phyloP scores from a whole-genome alignment of 2,329 filamentous ascomycete genomes.

The Beauveria rudraprayagi region DNA sequence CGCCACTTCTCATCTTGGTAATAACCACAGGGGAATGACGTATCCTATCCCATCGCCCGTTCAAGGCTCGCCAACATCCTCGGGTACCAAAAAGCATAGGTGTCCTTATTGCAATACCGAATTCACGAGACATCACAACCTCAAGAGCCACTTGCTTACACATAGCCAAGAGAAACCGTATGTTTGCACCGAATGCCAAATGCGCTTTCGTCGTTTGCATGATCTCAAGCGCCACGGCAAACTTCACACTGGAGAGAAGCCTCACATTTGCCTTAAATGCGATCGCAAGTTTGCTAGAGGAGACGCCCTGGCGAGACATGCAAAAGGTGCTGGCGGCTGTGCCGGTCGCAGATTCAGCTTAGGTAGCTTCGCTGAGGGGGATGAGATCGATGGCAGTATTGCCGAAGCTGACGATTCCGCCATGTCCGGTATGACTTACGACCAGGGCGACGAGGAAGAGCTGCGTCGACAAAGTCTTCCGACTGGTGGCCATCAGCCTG shows the following conservation, averaged over 20 bases:
- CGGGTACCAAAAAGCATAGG: slow-evolving; percentile 75
- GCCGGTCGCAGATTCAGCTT: slow-evolving; percentile 83
- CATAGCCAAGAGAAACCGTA: slow-evolving; percentile 99
- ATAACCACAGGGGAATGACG: slow-evolving; percentile 47
- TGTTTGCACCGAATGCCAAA: slow-evolving; percentile 84
- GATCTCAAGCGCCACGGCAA: slow-evolving; percentile 95
- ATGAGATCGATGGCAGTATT: slow-evolving; percentile 53
- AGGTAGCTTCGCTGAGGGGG: slow-evolving; percentile 72
- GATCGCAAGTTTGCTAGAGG: slow-evolving; percentile 91
- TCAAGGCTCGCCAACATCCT: slow-evolving; percentile 50
- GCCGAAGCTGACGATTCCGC: slow-evolving; percentile 45
- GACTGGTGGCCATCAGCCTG: slow-evolving; percentile 40
- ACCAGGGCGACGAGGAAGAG: slow-evolving; percentile 52
- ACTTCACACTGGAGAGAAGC: slow-evolving; percentile 91
- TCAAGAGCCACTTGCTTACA: slow-evolving; percentile 94
- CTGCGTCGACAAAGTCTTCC: slow-evolving; percentile 63
- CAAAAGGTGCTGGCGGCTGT: slow-evolving; percentile 91
- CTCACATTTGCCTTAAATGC: slow-evolving; percentile 90
- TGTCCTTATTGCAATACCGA: slow-evolving; percentile 95
- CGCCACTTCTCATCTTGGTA: slow-evolving; percentile 32
- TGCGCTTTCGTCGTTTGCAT: slow-evolving; percentile 85
- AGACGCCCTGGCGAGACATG: slow-evolving; percentile 88
- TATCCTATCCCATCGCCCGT: slow-evolving; percentile 43
- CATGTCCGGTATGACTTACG: slow-evolving; percentile 51
- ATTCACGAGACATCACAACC: slow-evolving; percentile 93